phyloP scores from a whole-genome alignment of 208 protist genomes.

The Leishmania gerbilli region DNA sequence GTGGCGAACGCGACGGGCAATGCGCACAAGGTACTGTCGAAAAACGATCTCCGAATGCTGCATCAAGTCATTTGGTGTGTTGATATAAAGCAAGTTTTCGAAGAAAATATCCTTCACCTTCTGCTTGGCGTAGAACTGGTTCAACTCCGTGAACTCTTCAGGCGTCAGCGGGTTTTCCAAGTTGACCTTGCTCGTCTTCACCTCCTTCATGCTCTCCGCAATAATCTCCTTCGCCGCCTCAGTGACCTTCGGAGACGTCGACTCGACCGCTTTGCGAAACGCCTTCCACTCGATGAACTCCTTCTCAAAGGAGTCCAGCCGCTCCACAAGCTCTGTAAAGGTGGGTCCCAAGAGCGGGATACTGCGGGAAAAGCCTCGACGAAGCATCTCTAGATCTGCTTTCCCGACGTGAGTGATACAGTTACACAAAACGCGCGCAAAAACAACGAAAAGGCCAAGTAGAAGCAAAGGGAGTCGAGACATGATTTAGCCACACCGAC shows the following conservation, averaged over 20 bases:
- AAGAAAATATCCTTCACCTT: slow-evolving; percentile 35
- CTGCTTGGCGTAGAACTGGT: slow-evolving; percentile 75
- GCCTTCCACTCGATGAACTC: slow-evolving; percentile 76
- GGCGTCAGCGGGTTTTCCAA: slow-evolving; percentile 53
- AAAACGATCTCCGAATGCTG: slow-evolving; percentile 47
- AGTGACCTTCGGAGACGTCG: slow-evolving; percentile 55
- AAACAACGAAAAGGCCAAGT: neutral
- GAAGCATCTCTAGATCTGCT: slow-evolving; percentile 9
- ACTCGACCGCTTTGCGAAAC: slow-evolving; percentile 67
- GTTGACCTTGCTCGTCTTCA: slow-evolving; percentile 27
- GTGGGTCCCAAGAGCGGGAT: slow-evolving; percentile 17
- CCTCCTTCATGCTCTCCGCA: slow-evolving; percentile 33
- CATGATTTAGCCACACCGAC: neutral
- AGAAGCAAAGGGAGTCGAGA: neutral
- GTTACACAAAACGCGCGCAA: neutral
- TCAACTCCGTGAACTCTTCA: slow-evolving; percentile 73
- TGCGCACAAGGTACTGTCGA: slow-evolving; percentile 64
- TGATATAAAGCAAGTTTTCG: slow-evolving; percentile 61
- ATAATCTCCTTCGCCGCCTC: slow-evolving; percentile 41
- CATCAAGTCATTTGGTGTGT: slow-evolving; percentile 47
- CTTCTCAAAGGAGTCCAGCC: slow-evolving; percentile 75
- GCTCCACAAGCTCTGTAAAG: slow-evolving; percentile 35
- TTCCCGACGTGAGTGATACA: neutral
- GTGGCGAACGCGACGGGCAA: slow-evolving; percentile 42
- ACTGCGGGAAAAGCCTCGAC: slow-evolving; percentile 12